Evolutionary conservation across 2,329 filamentous ascomycete genomes (phyloP).

Genomic region (Colletotrichum falcatum): DNA sequence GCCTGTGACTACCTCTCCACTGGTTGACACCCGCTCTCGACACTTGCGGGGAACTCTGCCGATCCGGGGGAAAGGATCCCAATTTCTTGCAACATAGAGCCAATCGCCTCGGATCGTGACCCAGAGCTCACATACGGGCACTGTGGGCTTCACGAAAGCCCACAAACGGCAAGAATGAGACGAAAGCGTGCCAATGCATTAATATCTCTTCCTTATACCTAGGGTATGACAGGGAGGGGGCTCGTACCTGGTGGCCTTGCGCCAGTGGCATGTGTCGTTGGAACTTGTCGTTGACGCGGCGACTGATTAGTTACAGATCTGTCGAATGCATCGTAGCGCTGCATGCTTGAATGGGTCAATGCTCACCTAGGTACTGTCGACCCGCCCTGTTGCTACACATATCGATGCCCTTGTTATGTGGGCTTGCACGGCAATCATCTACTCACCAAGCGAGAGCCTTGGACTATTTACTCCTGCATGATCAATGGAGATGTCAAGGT

Average conservation of each 20-base stretch:
- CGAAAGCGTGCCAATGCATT: not conserved
- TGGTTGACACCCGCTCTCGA: not conserved
- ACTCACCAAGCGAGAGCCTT: too few relatives aligned
- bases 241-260: not conserved
- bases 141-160: not conserved
- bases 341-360: not conserved
- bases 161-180: not conserved
- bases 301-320: too few relatives aligned
- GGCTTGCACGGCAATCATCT: not conserved
- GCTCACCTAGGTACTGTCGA: not conserved
- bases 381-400: too few relatives aligned
- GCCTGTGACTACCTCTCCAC: not conserved
- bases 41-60: too few relatives aligned
- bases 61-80: conserved; percentile 17
- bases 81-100: not conserved
- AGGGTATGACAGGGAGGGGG: not conserved
- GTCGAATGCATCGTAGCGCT: too few relatives aligned
- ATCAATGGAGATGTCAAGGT: not conserved
- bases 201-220: not conserved
- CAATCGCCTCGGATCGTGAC: not conserved
- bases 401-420: too few relatives aligned
- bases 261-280: not conserved
- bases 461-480: not conserved
- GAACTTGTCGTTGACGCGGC: too few relatives aligned
- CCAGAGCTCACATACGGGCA: not conserved